Percentiles rank a stretch among this genome's conserved stretches.
Evolutionary conservation across 169 alveolate species (phyloP).

Genomic region (Condylostoma magnum): DNA sequence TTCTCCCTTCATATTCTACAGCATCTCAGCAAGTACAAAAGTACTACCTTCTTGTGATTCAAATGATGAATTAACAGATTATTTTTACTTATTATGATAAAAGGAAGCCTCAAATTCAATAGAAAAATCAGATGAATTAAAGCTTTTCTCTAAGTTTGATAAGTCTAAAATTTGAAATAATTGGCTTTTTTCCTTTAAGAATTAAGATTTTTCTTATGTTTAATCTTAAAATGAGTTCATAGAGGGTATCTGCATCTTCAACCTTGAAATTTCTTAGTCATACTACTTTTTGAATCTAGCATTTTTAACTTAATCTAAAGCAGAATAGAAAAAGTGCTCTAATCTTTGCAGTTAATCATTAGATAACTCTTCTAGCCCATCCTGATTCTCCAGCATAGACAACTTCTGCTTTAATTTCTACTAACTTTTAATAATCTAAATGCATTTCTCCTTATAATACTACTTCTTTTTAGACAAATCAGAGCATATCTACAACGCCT

Average conservation of each 20-base stretch:
- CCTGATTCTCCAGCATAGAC: not conserved
- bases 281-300: not conserved
- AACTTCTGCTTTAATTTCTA: not conserved
- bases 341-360: not conserved
- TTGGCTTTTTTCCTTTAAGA: not conserved
- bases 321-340: conserved; percentile 1
- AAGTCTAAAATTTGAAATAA: not conserved
- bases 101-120: conserved; percentile 23
- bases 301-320: conserved; percentile 6
- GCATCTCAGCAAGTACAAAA: too few relatives aligned
- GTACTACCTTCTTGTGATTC: not conserved
- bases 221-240: too few relatives aligned
- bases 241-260: too few relatives aligned
- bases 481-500: not conserved
- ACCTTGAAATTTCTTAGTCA: not conserved
- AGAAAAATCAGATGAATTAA: not conserved
- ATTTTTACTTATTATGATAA: conserved; percentile 19
- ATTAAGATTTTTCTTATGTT: too few relatives aligned
- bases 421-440: not conserved
- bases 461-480: not conserved
- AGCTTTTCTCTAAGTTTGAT: not conserved
- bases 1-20: too few relatives aligned
- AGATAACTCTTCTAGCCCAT: not conserved
- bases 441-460: not conserved
- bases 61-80: too few relatives aligned